These are phyloP conservation scores for Aspergillus baeticus DNA, from an alignment of 495 filamentous ascomycete genomes.

Conservation along the genomic window DNA sequence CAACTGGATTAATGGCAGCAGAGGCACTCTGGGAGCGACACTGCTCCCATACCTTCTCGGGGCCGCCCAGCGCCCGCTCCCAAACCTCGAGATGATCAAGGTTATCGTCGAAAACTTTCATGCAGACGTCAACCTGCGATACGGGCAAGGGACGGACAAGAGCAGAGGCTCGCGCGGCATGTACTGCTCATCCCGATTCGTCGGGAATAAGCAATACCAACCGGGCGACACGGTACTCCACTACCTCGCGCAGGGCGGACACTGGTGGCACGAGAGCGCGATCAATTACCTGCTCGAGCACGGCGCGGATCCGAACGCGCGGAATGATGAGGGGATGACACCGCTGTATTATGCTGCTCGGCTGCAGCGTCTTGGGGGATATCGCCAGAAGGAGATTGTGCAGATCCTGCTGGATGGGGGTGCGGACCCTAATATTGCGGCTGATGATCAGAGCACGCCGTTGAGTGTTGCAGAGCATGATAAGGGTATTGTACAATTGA, in stretches of 20 bases:
- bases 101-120: constrained; percentile 39
- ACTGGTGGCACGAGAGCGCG: constrained; percentile 47
- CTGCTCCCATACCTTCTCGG: constrained; percentile 27
- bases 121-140: constrained; percentile 33
- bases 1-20: constrained; percentile 19
- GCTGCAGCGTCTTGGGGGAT: constrained; percentile 1
- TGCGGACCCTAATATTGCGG: constrained; percentile 36
- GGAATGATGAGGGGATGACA: constrained; percentile 35
- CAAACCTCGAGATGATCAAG: constrained; percentile 42
- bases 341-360: constrained; percentile 38
- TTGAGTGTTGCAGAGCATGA: constrained; percentile 19
- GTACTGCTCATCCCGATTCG: constrained; percentile 13
- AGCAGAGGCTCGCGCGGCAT: too few species aligned
- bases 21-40: not conserved
- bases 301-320: constrained; percentile 37
- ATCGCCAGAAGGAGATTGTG: constrained; percentile 23
- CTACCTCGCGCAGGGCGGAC: constrained; percentile 28
- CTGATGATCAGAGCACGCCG: constrained; percentile 18
- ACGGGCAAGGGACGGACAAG: constrained; percentile 5
- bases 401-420: constrained; percentile 32
- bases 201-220: constrained; percentile 4
- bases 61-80: constrained; percentile 28
- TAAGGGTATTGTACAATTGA: constrained; percentile 12
- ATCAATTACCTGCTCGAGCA: constrained; percentile 42
- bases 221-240: constrained; percentile 35